Base-by-base conservation (phyloP, 2,329 filamentous ascomycete genomes). In the Emmonsia crescens region DNA sequence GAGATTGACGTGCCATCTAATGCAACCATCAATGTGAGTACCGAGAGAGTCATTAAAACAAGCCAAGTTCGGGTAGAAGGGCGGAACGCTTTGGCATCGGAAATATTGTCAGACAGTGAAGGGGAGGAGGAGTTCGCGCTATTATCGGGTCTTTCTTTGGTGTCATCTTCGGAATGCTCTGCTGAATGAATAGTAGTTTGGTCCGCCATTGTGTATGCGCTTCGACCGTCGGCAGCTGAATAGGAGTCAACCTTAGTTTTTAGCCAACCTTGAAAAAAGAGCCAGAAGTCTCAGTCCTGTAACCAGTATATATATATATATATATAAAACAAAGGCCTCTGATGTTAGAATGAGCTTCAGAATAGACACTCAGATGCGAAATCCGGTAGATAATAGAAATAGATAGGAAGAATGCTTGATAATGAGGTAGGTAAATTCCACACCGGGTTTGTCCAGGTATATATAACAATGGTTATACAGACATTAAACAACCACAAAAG, bases 1-100 rank as follows among this genome's bases (percentile, higher is more conserved):
- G 83, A 84, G 59, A 88, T 77, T 3, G 82, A 86, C 0, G 85
- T 88, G 3, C 84, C 85, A 70, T 88, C 85, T 33, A 88, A 76
- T 14, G 85, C 83, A 1, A 84, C 82, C 74, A 85, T 85, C 21
- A 88, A 74, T 3, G 81, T 81, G 60, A 88, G 76, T 54, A 83
- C 75, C 8, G 77, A 75, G 6, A 86, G 74, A 44, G 82, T 80
- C 36, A 71, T 64, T 66, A 84, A 83, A 44, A 79, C 80, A 21
- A 82, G 72, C 46, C 75, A 70, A 67, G 81, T 78, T 33, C 67
- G 61, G 14, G 42, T 46, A 38, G 67, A 64, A 19, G 68, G 66
- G 49, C 65, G 67, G 59, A 67, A 70, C 1, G 63, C 56, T 29
- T 56, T 36, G 21, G 5, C 29, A 6, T 57, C 60, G 10, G 5